Conservation (phyloP, 1,284 basidiomycete species). For the Marasmius tenuissimus region DNA sequence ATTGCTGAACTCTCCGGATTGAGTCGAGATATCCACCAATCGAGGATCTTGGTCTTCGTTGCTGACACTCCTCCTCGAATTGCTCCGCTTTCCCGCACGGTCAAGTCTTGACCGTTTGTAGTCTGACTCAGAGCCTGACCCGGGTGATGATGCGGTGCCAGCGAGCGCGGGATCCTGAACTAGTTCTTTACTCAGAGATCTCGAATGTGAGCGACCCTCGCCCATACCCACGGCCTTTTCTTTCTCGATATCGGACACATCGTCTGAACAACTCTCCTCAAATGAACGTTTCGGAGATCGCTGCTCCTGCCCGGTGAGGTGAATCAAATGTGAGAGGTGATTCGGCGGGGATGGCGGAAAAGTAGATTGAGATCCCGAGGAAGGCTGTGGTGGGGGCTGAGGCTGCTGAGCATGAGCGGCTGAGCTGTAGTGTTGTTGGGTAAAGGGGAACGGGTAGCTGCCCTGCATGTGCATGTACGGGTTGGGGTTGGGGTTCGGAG, state of each 20-base stretch:
- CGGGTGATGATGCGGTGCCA: neutral
- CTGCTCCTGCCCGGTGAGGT: slow-evolving; percentile 14
- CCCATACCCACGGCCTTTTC: neutral
- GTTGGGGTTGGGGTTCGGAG: neutral
- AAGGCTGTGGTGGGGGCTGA: slow-evolving; percentile 14
- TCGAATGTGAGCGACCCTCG: neutral
- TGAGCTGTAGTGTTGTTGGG: neutral
- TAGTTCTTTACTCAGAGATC: neutral
- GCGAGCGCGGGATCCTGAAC: neutral
- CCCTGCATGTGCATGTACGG: neutral
- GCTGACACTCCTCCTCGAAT: neutral
- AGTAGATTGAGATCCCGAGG: neutral
- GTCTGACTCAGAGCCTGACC: slow-evolving; percentile 1
- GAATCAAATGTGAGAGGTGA: slow-evolving; percentile 10
- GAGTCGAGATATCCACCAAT: neutral
- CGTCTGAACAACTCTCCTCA: slow-evolving; percentile 39
- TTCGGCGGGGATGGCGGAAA: slow-evolving; percentile 6
- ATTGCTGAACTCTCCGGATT: neutral
- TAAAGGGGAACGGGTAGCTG: neutral
- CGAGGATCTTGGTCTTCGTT: neutral
- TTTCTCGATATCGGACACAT: slow-evolving; percentile 7
- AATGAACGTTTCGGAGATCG: slow-evolving; percentile 67
- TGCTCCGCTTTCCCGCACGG: neutral
- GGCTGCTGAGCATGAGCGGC: slow-evolving; percentile 34
- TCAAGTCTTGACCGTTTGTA: slow-evolving; percentile 1